phyloP scores from a whole-genome alignment of 108 stramenopile genomes.

The Thalassiosira profunda region DNA sequence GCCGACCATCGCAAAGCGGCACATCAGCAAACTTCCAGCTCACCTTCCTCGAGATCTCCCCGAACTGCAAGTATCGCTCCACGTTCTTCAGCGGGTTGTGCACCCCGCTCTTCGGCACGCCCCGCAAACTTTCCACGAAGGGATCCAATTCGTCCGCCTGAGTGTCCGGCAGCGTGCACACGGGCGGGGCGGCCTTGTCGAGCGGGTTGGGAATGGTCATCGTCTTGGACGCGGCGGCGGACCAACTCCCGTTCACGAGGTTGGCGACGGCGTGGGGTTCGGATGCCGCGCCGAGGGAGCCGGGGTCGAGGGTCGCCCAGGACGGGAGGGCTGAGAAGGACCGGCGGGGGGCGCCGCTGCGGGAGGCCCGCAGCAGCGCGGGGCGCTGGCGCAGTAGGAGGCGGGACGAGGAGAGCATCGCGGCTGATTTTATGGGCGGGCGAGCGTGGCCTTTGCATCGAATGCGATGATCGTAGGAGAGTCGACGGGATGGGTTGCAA shows the following conservation, averaged over 20 bases:
- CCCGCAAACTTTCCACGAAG: constrained; percentile 79
- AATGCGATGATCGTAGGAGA: too few species aligned
- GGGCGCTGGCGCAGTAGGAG: constrained; percentile 3
- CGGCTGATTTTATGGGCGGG: neutral
- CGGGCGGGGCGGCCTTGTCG: constrained; percentile 62
- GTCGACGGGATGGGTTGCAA: too few species aligned
- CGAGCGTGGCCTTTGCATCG: too few species aligned
- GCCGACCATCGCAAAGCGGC: too few species aligned
- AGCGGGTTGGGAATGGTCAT: constrained; percentile 81
- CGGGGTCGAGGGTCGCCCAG: constrained; percentile 87
- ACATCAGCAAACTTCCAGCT: too few species aligned
- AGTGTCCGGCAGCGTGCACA: constrained; percentile 86
- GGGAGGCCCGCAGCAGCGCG: neutral
- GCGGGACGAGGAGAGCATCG: constrained; percentile 23
- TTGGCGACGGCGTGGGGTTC: constrained; percentile 68
- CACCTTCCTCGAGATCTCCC: constrained; percentile 85
- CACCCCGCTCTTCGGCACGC: constrained; percentile 82
- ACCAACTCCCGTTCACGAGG: constrained; percentile 82
- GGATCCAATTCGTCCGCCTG: constrained; percentile 69
- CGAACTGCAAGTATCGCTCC: constrained; percentile 90
- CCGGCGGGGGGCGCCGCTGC: neutral
- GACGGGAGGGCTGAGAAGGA: constrained; percentile 45
- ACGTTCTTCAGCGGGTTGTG: constrained; percentile 95
- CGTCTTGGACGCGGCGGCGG: constrained; percentile 1
- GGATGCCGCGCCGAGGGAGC: constrained; percentile 61